phyloP scores from a whole-genome alignment of 768 basidiomycete genomes.

The Mycena capillaripes region DNA sequence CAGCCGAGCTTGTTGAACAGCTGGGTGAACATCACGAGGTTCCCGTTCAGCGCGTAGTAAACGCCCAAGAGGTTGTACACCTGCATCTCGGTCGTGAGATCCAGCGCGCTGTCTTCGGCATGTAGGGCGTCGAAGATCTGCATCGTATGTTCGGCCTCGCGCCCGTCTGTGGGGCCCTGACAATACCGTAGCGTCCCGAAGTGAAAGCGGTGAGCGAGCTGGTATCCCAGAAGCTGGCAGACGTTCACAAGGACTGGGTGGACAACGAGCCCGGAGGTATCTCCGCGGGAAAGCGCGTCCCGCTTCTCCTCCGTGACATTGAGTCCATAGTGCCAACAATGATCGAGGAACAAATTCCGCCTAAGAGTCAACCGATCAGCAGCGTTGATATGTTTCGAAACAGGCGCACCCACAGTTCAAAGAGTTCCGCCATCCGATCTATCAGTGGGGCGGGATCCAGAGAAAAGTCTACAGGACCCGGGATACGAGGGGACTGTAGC shows the following conservation, averaged over 20 bases:
- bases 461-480: not conserved
- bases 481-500: not conserved
- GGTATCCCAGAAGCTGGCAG: not conserved
- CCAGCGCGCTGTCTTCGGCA: not conserved
- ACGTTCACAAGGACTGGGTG: not conserved
- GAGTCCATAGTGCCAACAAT: not conserved
- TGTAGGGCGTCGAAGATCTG: not conserved
- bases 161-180: not conserved
- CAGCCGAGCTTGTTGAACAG: not conserved
- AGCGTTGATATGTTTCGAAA: not conserved
- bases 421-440: not conserved
- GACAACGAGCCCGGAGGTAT: not conserved
- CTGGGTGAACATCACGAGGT: not conserved
- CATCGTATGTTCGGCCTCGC: not conserved
- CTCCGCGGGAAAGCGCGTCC: not conserved
- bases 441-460: not conserved
- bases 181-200: not conserved
- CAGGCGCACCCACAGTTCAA: not conserved
- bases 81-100: constrained; percentile 3
- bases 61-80: not conserved
- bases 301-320: not conserved
- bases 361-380: not conserved
- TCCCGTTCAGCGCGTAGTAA: not conserved
- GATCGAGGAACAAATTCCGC: not conserved
- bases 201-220: not conserved